Base-by-base conservation (phyloP, 371 early-diverging fungal genomes). In the Catenaria anguillulae region DNA sequence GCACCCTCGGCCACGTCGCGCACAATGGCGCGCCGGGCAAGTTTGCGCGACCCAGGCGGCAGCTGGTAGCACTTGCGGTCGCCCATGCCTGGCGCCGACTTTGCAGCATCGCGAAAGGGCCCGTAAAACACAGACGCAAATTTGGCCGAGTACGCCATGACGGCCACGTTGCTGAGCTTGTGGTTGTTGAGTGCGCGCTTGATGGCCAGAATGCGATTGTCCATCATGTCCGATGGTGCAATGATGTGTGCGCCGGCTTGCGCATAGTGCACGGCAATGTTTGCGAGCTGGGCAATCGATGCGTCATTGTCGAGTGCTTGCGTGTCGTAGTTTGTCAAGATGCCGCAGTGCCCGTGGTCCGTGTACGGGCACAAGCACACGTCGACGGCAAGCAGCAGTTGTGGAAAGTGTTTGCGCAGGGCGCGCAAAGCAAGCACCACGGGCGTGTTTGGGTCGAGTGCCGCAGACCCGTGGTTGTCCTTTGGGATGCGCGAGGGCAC, bases 201-300 rank as follows among this genome's bases (percentile, higher is more conserved):
- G 70, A 97, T 95, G 6, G 90, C 89, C 56, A 77, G 74, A 67
- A 97, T 87, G 61, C 97, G 85, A 33, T 92, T 92, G 63, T 95
- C 96, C 94, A 93, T 95, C 97, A 97, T 97, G 68, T 97, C 97
- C 6, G 89, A 88, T 8, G 97, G 97, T 2, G 93, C 89, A 6
- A 97, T 84, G 62, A 89, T 79, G 40, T 95, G 90, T 48, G 75
- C 77, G 31, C 88, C 90, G 0, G 93, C 93, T 40, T 83, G 73
- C 19, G 93, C 95, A 73, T 93, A 95, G 50, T 77, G 79, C 36
- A 92, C 74, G 12, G 92, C 82, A 0, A 95, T 89, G 60, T 90
- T 80, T 1, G 90, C 92, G 45, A 97, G 61, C 26, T 94, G 81
- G 59, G 84, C 70, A 60, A 91, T 83, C 50, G 84, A 85, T 15